Evolutionary conservation across 345 rosid genomes (phyloP).

Genomic region (Raphanus sativus): DNA sequence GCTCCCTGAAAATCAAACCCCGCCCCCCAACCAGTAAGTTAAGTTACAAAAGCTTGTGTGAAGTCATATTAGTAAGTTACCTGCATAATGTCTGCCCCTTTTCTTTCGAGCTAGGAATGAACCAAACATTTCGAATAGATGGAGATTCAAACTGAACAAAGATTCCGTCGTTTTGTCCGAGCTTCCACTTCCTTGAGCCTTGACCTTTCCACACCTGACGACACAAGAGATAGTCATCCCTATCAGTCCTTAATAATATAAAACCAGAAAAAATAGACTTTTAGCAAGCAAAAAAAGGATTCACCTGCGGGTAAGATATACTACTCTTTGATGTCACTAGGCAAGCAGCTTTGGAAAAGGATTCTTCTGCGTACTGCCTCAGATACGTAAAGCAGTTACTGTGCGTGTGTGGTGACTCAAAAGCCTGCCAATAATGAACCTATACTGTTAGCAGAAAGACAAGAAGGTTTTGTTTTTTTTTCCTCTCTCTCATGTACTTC

Average conservation of each 20-base stretch:
- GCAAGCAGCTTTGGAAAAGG: constrained; percentile 87
- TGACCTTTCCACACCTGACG: constrained; percentile 94
- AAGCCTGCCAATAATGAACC: constrained; percentile 65
- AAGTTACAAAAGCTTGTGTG: not conserved
- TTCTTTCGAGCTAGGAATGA: constrained; percentile 77
- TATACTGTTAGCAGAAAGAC: not conserved
- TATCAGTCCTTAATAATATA: not conserved
- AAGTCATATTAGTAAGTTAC: constrained; percentile 39
- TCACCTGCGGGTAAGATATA: constrained; percentile 95
- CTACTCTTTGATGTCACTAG: constrained; percentile 72
- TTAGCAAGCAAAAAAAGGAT: not conserved
- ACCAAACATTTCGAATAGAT: constrained; percentile 72
- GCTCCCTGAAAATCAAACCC: constrained; percentile 64
- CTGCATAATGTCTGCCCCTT: constrained; percentile 86
- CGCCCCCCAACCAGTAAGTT: not conserved
- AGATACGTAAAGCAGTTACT: constrained; percentile 79
- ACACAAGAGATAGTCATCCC: not conserved
- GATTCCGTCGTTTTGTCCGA: constrained; percentile 86
- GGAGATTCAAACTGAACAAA: constrained; percentile 90
- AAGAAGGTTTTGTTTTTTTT: not conserved
- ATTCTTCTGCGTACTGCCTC: constrained; percentile 84
- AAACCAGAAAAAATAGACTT: not conserved
- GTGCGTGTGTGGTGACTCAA: constrained; percentile 90
- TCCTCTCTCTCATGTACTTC: not conserved
- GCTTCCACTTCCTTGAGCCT: constrained; percentile 98